Evolutionary conservation across 495 filamentous ascomycete genomes (phyloP), one percentile per base, ranked within the genome.

Genomic region (Glonium stellatum): DNA sequence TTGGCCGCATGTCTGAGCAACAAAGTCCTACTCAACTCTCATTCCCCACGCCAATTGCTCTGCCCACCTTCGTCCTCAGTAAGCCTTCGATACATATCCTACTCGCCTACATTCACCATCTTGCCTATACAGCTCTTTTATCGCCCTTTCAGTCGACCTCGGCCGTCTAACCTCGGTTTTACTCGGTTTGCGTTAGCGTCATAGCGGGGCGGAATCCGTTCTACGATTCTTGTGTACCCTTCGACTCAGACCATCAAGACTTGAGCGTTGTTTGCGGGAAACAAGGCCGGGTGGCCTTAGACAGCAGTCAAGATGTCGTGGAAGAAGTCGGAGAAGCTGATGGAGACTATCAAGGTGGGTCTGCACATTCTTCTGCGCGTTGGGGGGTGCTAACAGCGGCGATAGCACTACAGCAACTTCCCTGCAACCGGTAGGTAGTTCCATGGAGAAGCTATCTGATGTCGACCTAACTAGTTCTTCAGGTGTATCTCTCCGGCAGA

Each of bases 261-360:
- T 56, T 42, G 62, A 59, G 64, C 56, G 53, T 54, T 51, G 54
- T 15, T 50, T 48, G 54, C 57, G 54, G 44, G 21, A 46, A 21
- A 22, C 27, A 42, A 62, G 66, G 62, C 66, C 62, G 54, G 23
- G 35, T 34, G 64, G 67, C 64, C 67, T 64, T 60, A 52, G 57
- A 34, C 50, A 57, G 52, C 58, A 53, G 42, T 18, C 58, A 60
- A 12, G 62, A 74, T 74, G 72, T 71, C 70, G 77, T 97, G 92
- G 92, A 95, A 87, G 79, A 83, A 81, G 74, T 86, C 88, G 55
- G 88, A 93, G 75, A 78, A 82, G 76, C 74, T 98, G 86, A 92
- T 96, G 90, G 87, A 95, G 65, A 96, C 87, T 84, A 98, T 98
- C 88, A 90, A 88, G 73, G 61, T 67, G 25, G 46, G 58, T 44